Conservation (phyloP, 768 basidiomycete genomes). For the Agaricus bisporus region DNA sequence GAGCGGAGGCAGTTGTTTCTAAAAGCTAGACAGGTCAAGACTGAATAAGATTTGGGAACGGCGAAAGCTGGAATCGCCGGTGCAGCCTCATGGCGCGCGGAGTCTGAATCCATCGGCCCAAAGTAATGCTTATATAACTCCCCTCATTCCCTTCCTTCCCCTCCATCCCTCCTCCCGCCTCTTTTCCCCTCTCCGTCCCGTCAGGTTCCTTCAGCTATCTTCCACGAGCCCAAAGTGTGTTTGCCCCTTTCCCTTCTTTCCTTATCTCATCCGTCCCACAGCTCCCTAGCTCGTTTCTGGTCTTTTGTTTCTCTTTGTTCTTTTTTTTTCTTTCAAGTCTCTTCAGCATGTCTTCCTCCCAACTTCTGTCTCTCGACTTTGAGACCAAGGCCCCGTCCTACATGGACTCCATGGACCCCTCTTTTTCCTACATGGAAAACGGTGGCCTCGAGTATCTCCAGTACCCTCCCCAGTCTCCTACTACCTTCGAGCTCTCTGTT, state of each 20-base stretch:
- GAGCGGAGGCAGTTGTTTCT: neutral
- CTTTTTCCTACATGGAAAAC: slow-evolving; percentile 45
- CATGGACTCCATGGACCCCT: slow-evolving; percentile 39
- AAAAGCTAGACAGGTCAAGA: neutral
- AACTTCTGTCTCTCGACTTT: slow-evolving; percentile 39
- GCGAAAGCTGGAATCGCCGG: slow-evolving; percentile 9
- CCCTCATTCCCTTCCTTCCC: slow-evolving; percentile 14
- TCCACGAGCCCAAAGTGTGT: slow-evolving; percentile 19
- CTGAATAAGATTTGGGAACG: slow-evolving; percentile 1
- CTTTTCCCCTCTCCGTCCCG: slow-evolving; percentile 23
- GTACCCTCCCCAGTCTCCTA: slow-evolving; percentile 56
- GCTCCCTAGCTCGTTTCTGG: slow-evolving; percentile 14
- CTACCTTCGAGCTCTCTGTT: slow-evolving; percentile 56
- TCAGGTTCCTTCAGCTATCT: slow-evolving; percentile 18
- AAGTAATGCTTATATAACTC: slow-evolving; percentile 15
- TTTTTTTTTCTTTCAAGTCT: slow-evolving; percentile 17
- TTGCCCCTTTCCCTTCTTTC: slow-evolving; percentile 18
- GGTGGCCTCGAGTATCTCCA: slow-evolving; percentile 58
- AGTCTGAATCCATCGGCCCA: slow-evolving; percentile 12
- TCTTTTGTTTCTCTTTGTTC: slow-evolving; percentile 24
- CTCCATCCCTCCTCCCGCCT: slow-evolving; percentile 24
- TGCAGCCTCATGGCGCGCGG: slow-evolving; percentile 19
- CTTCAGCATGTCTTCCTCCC: slow-evolving; percentile 27
- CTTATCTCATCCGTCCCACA: slow-evolving; percentile 22
- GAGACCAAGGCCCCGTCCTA: slow-evolving; percentile 43